Evolutionary conservation across 1,139 yeast species (phyloP).

Genomic region (Yamadazyma blattariae): DNA sequence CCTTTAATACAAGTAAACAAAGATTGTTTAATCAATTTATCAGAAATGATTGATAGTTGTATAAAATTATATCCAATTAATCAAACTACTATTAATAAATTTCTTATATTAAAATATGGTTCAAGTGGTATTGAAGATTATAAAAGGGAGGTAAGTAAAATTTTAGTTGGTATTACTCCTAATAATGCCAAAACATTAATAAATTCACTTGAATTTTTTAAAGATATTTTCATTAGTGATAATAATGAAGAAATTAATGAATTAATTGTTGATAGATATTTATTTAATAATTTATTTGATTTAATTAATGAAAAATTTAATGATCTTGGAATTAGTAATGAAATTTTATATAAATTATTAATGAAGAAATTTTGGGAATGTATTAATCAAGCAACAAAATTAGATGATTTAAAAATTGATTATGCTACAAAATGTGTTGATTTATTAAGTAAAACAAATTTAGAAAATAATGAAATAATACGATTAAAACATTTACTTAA

Average conservation of each 20-base stretch:
- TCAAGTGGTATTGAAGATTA: slow-evolving; percentile 14
- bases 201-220: slow-evolving; percentile 23
- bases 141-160: slow-evolving; percentile 24
- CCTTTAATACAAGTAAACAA: slow-evolving; percentile 22
- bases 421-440: slow-evolving; percentile 41
- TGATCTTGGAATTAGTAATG: slow-evolving; percentile 15
- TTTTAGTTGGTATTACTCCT: slow-evolving; percentile 30
- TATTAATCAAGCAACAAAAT: slow-evolving; percentile 47
- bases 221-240: slow-evolving; percentile 20
- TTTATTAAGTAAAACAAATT: slow-evolving; percentile 23
- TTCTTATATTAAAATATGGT: slow-evolving; percentile 29
- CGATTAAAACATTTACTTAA: slow-evolving; percentile 28
- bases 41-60: slow-evolving; percentile 34
- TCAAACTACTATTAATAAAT: slow-evolving; percentile 36
- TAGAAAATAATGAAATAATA: slow-evolving; percentile 15
- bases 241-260: slow-evolving; percentile 23
- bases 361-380: slow-evolving; percentile 52
- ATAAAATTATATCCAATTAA: slow-evolving; percentile 41
- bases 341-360: slow-evolving; percentile 19
- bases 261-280: slow-evolving; percentile 36
- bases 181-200: slow-evolving; percentile 30
- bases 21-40: slow-evolving; percentile 19
- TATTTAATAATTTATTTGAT: slow-evolving; percentile 35
- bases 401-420: slow-evolving; percentile 43
- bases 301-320: slow-evolving; percentile 22